A percentile compares a stretch with the other conserved stretches of the same genome.
Evolutionary conservation across 768 basidiomycete genomes (phyloP).

Genomic region (Floccularia luteovirens): DNA sequence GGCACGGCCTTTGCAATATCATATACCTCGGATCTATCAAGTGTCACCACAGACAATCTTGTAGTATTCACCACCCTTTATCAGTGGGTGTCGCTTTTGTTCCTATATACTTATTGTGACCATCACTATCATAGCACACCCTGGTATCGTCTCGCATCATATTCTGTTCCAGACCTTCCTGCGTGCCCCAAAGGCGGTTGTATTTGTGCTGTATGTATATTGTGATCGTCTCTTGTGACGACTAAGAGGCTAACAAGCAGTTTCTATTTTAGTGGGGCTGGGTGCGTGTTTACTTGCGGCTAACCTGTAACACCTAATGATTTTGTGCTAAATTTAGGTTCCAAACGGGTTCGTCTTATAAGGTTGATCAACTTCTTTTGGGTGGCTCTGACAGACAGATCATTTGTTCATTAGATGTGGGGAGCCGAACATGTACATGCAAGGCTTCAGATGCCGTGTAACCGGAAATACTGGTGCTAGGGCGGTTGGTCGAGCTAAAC

Average conservation of each 20-base stretch:
- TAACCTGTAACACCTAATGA: too few relatives aligned
- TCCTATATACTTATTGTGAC: neutral
- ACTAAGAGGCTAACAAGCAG: neutral
- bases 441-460: slow-evolving; percentile 18
- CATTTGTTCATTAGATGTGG: slow-evolving; percentile 11
- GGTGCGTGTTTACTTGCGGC: slow-evolving; percentile 11
- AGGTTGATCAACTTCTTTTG: neutral
- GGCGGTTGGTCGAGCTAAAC: slow-evolving; percentile 9
- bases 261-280: slow-evolving; percentile 19
- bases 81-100: slow-evolving; percentile 15
- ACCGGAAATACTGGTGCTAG: slow-evolving; percentile 11
- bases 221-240: too few relatives aligned
- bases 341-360: neutral
- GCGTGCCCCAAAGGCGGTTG: slow-evolving; percentile 26
- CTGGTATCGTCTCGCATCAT: slow-evolving; percentile 26
- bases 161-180: slow-evolving; percentile 25
- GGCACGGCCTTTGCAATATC: slow-evolving; percentile 31
- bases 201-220: slow-evolving; percentile 25
- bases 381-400: too few relatives aligned
- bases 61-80: slow-evolving; percentile 25
- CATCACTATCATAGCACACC: slow-evolving; percentile 18
- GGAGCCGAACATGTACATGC: slow-evolving; percentile 20
- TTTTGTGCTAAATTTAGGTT: too few relatives aligned
- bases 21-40: slow-evolving; percentile 22
- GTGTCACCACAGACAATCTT: slow-evolving; percentile 25